These are phyloP conservation scores for Aphanocladium album DNA, from an alignment of 2,329 filamentous ascomycete genomes.

Conservation along the genomic window DNA sequence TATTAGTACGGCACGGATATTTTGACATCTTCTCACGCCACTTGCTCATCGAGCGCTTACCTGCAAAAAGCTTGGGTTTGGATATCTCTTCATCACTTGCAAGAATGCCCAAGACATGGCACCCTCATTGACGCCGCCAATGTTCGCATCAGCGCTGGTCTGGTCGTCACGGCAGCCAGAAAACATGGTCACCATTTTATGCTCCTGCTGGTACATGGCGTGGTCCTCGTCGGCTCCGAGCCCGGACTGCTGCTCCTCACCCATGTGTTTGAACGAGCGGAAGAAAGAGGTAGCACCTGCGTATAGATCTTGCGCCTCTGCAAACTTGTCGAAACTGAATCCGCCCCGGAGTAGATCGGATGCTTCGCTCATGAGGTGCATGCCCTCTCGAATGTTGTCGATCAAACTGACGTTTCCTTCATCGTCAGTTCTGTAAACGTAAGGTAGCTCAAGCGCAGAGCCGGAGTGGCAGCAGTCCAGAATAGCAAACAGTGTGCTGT, in stretches of 20 bases:
- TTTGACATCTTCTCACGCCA: neutral
- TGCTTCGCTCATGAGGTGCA: constrained; percentile 9
- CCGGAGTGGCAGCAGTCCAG: constrained; percentile 57
- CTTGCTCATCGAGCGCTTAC: neutral
- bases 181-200: constrained; percentile 69
- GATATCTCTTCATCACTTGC: constrained; percentile 7
- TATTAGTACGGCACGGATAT: neutral
- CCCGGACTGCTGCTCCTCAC: constrained; percentile 6
- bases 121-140: constrained; percentile 10
- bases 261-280: constrained; percentile 11
- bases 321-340: constrained; percentile 11
- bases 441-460: constrained; percentile 52
- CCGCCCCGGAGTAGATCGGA: constrained; percentile 8
- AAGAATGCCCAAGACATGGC: constrained; percentile 13
- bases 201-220: constrained; percentile 10
- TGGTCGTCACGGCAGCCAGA: constrained; percentile 85
- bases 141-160: constrained; percentile 38
- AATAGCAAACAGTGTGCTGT: constrained; percentile 56
- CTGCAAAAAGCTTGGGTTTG: constrained; percentile 6
- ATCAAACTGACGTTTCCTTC: constrained; percentile 10
- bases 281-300: constrained; percentile 11
- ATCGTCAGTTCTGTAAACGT: constrained; percentile 39
- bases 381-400: constrained; percentile 6
- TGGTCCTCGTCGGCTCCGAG: constrained; percentile 2
- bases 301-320: constrained; percentile 12